Evolutionary conservation across 768 basidiomycete species (phyloP).

Genomic region (Strobilomyces echinocephalus): DNA sequence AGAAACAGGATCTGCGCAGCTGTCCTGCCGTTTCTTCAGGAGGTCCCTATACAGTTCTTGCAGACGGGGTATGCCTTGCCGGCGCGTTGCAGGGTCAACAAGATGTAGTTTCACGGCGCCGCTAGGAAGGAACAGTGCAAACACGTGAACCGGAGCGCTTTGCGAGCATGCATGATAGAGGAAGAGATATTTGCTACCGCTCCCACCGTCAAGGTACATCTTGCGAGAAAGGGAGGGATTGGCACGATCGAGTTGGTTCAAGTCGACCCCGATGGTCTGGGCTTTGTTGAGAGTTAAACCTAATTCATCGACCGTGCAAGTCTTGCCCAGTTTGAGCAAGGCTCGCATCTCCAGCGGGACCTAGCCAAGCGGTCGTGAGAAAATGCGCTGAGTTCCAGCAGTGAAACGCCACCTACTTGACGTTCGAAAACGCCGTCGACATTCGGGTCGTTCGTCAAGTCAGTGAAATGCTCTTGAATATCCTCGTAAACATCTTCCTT

Average conservation of each 20-base stretch:
- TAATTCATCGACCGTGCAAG: slow-evolving; percentile 63
- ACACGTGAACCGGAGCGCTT: slow-evolving; percentile 74
- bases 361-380: slow-evolving; percentile 34
- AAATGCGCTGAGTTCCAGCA: neutral
- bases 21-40: slow-evolving; percentile 44
- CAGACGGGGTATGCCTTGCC: slow-evolving; percentile 78
- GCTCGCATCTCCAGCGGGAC: slow-evolving; percentile 80
- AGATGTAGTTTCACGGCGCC: slow-evolving; percentile 74
- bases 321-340: slow-evolving; percentile 77
- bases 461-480: slow-evolving; percentile 86
- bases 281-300: slow-evolving; percentile 77
- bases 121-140: slow-evolving; percentile 77
- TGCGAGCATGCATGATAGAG: slow-evolving; percentile 82
- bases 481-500: slow-evolving; percentile 80
- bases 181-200: slow-evolving; percentile 71
- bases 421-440: slow-evolving; percentile 94
- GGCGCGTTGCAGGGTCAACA: slow-evolving; percentile 84
- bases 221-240: slow-evolving; percentile 52
- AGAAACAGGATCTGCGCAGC: slow-evolving; percentile 40
- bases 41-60: slow-evolving; percentile 67
- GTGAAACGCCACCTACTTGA: slow-evolving; percentile 50
- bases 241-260: slow-evolving; percentile 72
- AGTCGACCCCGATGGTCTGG: slow-evolving; percentile 75
- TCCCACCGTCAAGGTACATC: slow-evolving; percentile 71
- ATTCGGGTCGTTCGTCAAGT: slow-evolving; percentile 88